Conservation (phyloP, 2,329 filamentous ascomycete genomes). For the Calonectria fujianensis region DNA sequence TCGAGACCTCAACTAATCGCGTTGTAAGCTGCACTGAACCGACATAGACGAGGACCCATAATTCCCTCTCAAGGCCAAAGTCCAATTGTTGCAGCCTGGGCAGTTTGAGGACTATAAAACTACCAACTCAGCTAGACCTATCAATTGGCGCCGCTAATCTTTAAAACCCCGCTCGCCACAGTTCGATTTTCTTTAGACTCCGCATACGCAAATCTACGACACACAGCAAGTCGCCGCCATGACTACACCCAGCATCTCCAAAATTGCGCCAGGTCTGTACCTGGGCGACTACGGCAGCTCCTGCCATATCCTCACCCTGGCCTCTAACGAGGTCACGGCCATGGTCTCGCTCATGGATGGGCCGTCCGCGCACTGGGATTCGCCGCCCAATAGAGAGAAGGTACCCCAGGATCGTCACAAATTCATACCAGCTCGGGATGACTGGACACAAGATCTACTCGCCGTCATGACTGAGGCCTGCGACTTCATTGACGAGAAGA, state of each 20-base stretch:
- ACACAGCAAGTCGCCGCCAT: not conserved
- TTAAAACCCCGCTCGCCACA: not conserved
- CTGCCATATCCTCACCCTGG: not conserved
- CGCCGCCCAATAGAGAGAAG: not conserved
- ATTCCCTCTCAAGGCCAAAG: no score
- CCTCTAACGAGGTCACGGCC: not conserved
- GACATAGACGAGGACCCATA: no score
- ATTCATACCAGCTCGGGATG: not conserved
- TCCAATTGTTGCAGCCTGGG: no score
- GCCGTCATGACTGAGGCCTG: not conserved
- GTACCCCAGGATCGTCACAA: constrained; percentile 7
- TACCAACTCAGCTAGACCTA: not conserved
- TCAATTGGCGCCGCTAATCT: not conserved
- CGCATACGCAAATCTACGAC: not conserved
- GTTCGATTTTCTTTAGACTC: not conserved
- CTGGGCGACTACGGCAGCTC: constrained; percentile 9
- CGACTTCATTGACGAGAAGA: constrained; percentile 11
- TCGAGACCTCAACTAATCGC: no score
- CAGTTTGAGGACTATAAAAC: no score
- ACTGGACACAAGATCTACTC: constrained; percentile 3
- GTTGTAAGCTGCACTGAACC: no score
- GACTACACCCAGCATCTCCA: not conserved
- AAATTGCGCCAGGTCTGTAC: constrained; percentile 3
- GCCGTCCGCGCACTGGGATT: not conserved
- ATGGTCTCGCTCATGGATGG: not conserved